Evolutionary conservation across 768 basidiomycete species (phyloP), one percentile per base, ranked within the genome.

Genomic region (Suillus fuscotomentosus): DNA sequence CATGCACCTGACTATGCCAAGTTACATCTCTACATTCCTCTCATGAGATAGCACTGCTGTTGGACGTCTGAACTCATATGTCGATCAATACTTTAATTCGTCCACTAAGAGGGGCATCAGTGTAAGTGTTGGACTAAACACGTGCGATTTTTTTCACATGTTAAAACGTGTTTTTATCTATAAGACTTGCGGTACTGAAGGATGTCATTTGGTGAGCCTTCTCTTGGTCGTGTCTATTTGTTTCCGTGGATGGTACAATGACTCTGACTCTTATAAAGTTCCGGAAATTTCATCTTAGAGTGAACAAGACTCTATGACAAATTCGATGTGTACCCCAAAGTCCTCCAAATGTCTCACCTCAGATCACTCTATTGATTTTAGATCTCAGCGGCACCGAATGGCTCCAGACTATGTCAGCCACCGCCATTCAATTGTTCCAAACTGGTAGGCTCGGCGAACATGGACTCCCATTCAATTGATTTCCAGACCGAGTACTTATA

Each of bases 401-500:
- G n/a, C 34, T 36, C 34, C 53, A 54, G 34, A 5, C 20, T 59
- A 59, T 42, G 57, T 41, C 57, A 59, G 57, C 57, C 38, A 17
- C 39, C 9, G 38, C 56, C 14, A 42, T 59, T 42, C 41, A 59
- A 27, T 59, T 59, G 20, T 41, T 27, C 39, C 24, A 57, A 57
- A 41, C 56, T 27, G 38, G 56, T 57, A 41, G 24, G 5, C 22
- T 57, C 38, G 38, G 15, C 56, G 56, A 54, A 57, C 17, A 57
- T 39, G 38, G 24, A 24, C 38, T 22, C 39, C 56, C 39, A 27
- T 39, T 39, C 24, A 41, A 57, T 57, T 57, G 39, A 57, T 57
- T 57, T 4, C 56, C 39, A 41, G 57, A 27, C 57, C 17, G 51
- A 51, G 17, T 59, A 59, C 57, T 42, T 59, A 59, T 42, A 59